These are phyloP conservation scores for sunflower (Helianthus annuus) DNA, from an alignment of 129 eudicot genomes.

Conservation along the genomic window HanXRQr2.0-SUNRISE NC_035445.2:791457-791956, in stretches of 20 bases:
- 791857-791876: background rate
- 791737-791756: slow-evolving; percentile 33
- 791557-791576: no score
- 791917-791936: background rate
- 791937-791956: background rate
- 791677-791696: slow-evolving; percentile 13
- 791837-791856: background rate
- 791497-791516: no score
- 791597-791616: no score
- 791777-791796: background rate
- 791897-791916: no score
- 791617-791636: background rate
- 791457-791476: no score
- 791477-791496: no score
- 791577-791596: no score
- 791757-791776: slow-evolving; percentile 9
- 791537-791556: no score
- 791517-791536: no score
- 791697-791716: slow-evolving; percentile 19
- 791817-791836: background rate
- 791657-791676: slow-evolving; percentile 1
- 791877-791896: background rate
- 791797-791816: background rate
- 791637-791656: background rate
- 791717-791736: slow-evolving; percentile 30